These are phyloP conservation scores for Aureobasidium subglaciale DNA, from an alignment of 2,329 filamentous ascomycete genomes.

Conservation along the genomic window DNA sequence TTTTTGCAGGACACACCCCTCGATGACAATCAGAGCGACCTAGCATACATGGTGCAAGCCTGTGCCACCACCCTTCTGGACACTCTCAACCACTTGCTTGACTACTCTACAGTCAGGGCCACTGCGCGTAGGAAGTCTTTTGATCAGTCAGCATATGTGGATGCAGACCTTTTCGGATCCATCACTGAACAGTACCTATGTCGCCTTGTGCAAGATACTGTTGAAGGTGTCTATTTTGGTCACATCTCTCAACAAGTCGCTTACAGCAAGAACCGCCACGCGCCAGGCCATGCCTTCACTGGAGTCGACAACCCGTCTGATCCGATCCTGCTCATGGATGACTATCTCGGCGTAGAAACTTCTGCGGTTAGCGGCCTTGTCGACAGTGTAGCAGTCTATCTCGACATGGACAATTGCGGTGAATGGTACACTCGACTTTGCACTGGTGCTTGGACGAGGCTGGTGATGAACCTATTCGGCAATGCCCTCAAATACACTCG, in stretches of 20 bases:
- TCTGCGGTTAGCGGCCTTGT: too few species aligned
- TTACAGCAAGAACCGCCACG: too few species aligned
- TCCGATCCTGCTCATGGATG: too few species aligned
- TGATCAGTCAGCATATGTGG: too few species aligned
- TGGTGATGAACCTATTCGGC: constrained; percentile 40
- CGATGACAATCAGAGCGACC: constrained; percentile 29
- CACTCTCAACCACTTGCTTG: constrained; percentile 24
- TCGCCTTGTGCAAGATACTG: not conserved
- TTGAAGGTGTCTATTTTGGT: too few species aligned
- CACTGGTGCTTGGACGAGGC: constrained; percentile 31
- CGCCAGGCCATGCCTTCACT: too few species aligned
- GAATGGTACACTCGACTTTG: not conserved
- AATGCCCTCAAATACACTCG: constrained; percentile 42
- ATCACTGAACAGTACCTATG: not conserved
- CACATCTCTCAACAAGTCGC: too few species aligned
- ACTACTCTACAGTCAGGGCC: constrained; percentile 18
- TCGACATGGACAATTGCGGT: not conserved
- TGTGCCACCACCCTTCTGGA: constrained; percentile 42
- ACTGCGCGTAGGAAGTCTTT: too few species aligned
- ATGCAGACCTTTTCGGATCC: not conserved
- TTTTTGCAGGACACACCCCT: constrained; percentile 36
- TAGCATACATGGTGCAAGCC: constrained; percentile 38
- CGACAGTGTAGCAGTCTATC: not conserved
- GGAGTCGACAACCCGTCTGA: too few species aligned
- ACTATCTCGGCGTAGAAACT: too few species aligned